Conservation (phyloP, 345 rosid species). For the Citrus hindsii region DNA sequence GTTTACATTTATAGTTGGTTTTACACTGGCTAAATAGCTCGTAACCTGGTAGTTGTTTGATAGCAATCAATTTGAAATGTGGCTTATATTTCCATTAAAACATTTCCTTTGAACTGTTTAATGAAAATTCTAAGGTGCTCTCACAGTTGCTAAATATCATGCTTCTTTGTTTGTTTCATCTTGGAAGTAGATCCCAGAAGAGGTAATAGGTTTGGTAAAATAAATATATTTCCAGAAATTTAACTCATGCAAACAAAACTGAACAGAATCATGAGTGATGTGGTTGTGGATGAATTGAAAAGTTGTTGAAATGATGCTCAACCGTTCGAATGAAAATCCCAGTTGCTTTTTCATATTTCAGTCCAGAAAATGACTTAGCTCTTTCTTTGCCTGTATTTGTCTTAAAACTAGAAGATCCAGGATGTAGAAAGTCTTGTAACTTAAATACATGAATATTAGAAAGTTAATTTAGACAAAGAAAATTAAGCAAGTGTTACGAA, state of each 20-base stretch:
- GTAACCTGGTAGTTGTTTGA: neutral
- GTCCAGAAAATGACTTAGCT: neutral
- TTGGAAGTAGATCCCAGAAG: neutral
- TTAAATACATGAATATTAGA: neutral
- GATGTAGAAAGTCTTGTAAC: neutral
- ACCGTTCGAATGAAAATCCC: neutral
- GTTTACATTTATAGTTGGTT: neutral
- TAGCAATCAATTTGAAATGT: neutral
- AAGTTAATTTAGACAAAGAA: neutral
- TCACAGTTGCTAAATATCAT: neutral
- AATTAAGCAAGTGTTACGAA: neutral
- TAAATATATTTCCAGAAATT: neutral
- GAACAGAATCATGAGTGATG: neutral
- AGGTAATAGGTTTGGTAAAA: neutral
- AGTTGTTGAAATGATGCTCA: neutral
- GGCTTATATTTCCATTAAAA: neutral
- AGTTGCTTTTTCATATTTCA: neutral
- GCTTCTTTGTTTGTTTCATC: neutral
- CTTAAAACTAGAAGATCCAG: neutral
- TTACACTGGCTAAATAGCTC: neutral
- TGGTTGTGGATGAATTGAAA: neutral
- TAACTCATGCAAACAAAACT: neutral
- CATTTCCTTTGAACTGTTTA: neutral
- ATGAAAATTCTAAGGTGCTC: neutral
- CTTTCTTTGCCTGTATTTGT: neutral